Evolutionary conservation across 2,329 filamentous ascomycete species (phyloP), one percentile per base, ranked within the genome.

Genomic region (Grosmannia clavigera): DNA sequence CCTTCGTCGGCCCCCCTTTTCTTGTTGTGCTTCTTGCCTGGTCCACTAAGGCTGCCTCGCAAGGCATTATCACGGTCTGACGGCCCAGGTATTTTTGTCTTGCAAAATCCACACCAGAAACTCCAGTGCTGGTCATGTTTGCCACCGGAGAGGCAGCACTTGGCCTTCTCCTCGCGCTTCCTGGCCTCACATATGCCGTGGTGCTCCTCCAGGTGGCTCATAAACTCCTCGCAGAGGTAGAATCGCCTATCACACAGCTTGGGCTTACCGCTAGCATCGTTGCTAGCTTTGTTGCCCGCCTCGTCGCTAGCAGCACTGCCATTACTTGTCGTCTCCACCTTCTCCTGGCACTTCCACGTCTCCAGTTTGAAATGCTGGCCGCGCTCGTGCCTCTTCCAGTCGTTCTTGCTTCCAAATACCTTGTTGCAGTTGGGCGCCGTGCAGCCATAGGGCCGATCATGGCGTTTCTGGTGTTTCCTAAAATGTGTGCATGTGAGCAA

Each of bases 21-120:
- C 16, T 11, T 5, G 3, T 51, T 29, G 1, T 25, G 3, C 7
- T 50, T 27, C 19, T 50, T 50, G 3, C 48, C 25, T 1, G 22
- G 27, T 22, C 25, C 16, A 14, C 25, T 25, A 5, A 9, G 27
- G 25, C 9, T 52, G 14, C 7, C 50, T 27, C 11, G 27, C 14
- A 40, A 40, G 3, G 3, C 7, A 9, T 11, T 22, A 12, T 22
- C 48, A 4, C 25, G n/a, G 10, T 19, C 9, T 9, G 2, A 9
- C 33, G 2, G 33, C 5, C 11, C 6, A 35, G 33, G 33, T 7
- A 27, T 14, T 22, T 22, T 22, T 10, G 22, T 12, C 48, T 73
- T 67, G 69, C 90, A 96, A 69, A 96, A 95, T 0, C 91, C 91
- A 67, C 92, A 96, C 91, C 91, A 96, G 71, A 90, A 96, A 6